Conservation (phyloP, 2,329 filamentous ascomycete genomes). For the Sporothrix brunneoviolacea region DNA sequence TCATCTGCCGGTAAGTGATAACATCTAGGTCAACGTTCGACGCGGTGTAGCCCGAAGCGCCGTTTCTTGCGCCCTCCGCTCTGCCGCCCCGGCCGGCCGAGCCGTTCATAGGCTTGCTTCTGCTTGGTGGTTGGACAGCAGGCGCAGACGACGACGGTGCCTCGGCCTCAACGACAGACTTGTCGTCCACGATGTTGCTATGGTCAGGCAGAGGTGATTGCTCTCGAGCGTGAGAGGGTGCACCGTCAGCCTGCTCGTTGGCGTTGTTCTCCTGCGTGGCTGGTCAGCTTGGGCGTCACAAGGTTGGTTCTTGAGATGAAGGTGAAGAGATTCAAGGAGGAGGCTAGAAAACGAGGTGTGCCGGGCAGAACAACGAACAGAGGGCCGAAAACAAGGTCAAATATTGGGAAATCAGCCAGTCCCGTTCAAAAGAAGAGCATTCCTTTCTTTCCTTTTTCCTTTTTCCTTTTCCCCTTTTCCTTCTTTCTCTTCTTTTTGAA, state of each 20-base stretch:
- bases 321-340: no score
- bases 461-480: no score
- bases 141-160: background rate
- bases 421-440: no score
- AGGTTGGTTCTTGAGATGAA: no score
- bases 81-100: no score
- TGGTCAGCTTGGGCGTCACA: background rate
- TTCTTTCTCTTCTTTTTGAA: no score
- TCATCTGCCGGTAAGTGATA: constrained; percentile 30
- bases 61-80: background rate
- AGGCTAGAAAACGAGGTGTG: no score
- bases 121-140: background rate
- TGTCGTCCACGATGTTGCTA: background rate
- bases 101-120: background rate
- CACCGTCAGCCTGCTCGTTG: background rate
- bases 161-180: background rate
- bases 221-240: background rate
- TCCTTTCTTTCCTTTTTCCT: no score
- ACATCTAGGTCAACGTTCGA: constrained; percentile 22
- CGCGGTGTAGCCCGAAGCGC: constrained; percentile 12
- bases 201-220: background rate
- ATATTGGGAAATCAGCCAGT: no score
- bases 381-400: no score
- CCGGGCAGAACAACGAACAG: no score
- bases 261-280: background rate